Evolutionary conservation across 2,329 filamentous ascomycete species (phyloP), one percentile per base, ranked within the genome.

Genomic region (Arthroderma sp.): DNA sequence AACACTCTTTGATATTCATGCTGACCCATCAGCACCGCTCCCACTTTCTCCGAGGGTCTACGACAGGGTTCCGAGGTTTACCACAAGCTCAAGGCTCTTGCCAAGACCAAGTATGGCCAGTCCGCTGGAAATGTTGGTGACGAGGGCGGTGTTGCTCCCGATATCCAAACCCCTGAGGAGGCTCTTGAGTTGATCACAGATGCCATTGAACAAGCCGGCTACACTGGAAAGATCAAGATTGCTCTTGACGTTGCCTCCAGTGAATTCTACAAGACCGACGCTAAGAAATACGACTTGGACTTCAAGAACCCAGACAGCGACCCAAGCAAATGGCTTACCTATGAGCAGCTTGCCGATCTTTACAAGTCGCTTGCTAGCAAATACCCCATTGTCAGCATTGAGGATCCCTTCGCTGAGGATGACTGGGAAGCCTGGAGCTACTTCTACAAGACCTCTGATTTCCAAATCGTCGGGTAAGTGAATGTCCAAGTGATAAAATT

Each of bases 391-490:
- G 86, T 96, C 72, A 85, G 80, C 70, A 96, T 98, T 60, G 91
- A 98, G 75, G 91, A 98, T 68, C 91, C 91, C 65, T 98, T 98
- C 72, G 89, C 86, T 54, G 91, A 98, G 80, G 91, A 96, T 63
- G 91, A 98, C 77, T 98, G 91, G 91, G 89, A 96, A 80, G 91
- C 91, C 51, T 98, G 91, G 91, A 94, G 85, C 80, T 94, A 96
- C 82, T 98, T 96, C 83, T 94, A 83, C 83, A 95, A 95, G 84
- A 91, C 85, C 60, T 87, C 86, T 64, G 81, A 95, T 71, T 88
- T 93, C 77, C 91, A 98, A 78, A 87, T 98, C 65, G 91, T 98
- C 56, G 91, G 71, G 69, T 72, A 62, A 53, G 67, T 60, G 30
- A n/a, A 11, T 29, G n/a, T 40, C 27, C 11, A 28, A 30, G 29